Conservation (phyloP, 495 filamentous ascomycete genomes). For the Penicillium waksmanii region DNA sequence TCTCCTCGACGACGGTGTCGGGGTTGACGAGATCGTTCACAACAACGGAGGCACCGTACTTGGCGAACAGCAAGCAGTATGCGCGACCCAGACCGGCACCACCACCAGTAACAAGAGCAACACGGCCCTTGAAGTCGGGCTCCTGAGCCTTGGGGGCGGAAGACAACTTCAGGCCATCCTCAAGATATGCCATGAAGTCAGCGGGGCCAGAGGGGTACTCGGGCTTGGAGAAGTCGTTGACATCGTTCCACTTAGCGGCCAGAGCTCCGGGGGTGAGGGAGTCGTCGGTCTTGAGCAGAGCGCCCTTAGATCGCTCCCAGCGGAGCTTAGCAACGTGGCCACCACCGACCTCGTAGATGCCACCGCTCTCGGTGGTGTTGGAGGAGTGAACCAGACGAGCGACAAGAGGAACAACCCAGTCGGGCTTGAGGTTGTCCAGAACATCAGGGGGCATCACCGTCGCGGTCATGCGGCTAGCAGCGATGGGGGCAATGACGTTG, state of each 20-base stretch:
- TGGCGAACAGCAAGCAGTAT: slow-evolving; percentile 90
- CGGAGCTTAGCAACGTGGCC: slow-evolving; percentile 91
- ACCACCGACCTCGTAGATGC: slow-evolving; percentile 93
- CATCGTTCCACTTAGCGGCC: slow-evolving; percentile 83
- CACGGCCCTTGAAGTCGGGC: slow-evolving; percentile 86
- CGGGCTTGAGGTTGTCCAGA: slow-evolving; percentile 84
- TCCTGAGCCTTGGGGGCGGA: slow-evolving; percentile 75
- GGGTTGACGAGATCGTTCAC: slow-evolving; percentile 95
- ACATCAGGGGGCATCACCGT: slow-evolving; percentile 97
- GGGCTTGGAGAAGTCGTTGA: slow-evolving; percentile 84
- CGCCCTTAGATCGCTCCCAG: slow-evolving; percentile 94
- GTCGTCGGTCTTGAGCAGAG: slow-evolving; percentile 86
- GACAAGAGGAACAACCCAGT: slow-evolving; percentile 95
- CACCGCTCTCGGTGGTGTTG: slow-evolving; percentile 81
- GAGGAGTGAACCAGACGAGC: slow-evolving; percentile 87
- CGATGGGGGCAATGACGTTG: slow-evolving; percentile 96
- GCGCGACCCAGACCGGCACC: slow-evolving; percentile 85
- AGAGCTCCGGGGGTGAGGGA: slow-evolving; percentile 87
- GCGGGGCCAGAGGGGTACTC: slow-evolving; percentile 84
- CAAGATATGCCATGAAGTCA: slow-evolving; percentile 86
- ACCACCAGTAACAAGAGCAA: slow-evolving; percentile 90
- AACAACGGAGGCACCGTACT: slow-evolving; percentile 85
- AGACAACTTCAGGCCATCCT: slow-evolving; percentile 79
- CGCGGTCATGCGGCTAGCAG: slow-evolving; percentile 95
- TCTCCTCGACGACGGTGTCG: slow-evolving; percentile 90